Base-by-base conservation (phyloP, 768 basidiomycete genomes). In the Naganishia kalamii region DNA sequence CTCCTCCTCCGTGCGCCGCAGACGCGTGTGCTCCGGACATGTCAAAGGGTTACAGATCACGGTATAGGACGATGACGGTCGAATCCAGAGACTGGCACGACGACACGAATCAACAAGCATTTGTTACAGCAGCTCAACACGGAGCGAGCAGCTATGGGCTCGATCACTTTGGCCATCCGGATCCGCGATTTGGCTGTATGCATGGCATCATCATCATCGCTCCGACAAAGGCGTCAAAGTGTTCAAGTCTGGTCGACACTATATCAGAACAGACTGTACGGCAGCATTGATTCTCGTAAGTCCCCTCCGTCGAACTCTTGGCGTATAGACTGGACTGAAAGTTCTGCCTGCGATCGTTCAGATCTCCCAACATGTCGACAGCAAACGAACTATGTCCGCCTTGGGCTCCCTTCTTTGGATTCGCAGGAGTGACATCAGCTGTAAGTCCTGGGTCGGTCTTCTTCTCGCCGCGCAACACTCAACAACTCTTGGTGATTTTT, bases 361-460 rank as follows among this genome's bases (percentile, higher is more conserved):
- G 35, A 11, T 8, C 48, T 33, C 21, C 15, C 30, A n/a, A 47
- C 35, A 65, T 65, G 64, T 65, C 64, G 5, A 57, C 54, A 35
- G 29, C 62, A 7, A 17, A 76, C 35, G 75, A 78, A 50, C 73
- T 84, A 54, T 96, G 92, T 77, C 92, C 92, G 67, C 90, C 92
- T 32, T 97, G 89, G 77, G 93, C 93, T 57, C 90, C 92, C 59
- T 98, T 98, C 86, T 96, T 98, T 77, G 94, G 93, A 29, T 93
- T 99, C 77, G 93, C 88, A 54, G 94, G 94, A 57, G 94, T 98
- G 32, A 89, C 92, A n/a, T 84, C 88, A 27, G 86, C 94, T 54
- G 94, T 96, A 72, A 80, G 89, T 75, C 1, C 19, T 75, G 10
- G 29, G 17, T 15, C 40, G 1, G n/a, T 4, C 15, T 23, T 21